Percentiles rank a stretch among this genome's conserved stretches.
These are phyloP conservation scores for Fusarium liriodendri DNA, from an alignment of 2,329 filamentous ascomycete genomes.

Conservation along the genomic window DNA sequence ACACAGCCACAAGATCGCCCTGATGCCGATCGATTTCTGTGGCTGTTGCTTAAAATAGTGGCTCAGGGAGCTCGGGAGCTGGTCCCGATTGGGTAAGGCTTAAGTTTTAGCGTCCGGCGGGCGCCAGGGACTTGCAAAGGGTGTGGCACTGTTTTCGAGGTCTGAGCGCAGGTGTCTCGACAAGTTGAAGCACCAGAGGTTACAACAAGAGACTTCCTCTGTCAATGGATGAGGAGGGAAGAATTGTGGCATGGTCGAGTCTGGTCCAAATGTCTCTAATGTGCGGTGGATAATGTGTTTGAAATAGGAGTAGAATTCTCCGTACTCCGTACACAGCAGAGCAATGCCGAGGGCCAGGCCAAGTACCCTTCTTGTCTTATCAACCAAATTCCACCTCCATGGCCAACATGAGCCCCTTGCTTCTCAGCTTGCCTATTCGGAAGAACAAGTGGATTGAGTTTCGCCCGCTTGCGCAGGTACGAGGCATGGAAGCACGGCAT, in stretches of 20 bases:
- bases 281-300: background rate
- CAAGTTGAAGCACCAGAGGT: conserved; percentile 15
- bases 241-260: background rate
- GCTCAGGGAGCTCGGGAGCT: conserved; percentile 10
- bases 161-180: conserved; percentile 10
- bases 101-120: background rate
- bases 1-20: conserved; percentile 8
- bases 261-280: background rate
- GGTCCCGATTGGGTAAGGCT: background rate
- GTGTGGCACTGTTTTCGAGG: conserved; percentile 23
- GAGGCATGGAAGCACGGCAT: conserved; percentile 19
- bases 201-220: background rate
- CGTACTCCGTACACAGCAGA: background rate
- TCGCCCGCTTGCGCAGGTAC: conserved; percentile 30
- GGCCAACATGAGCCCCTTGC: conserved; percentile 10
- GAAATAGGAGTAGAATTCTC: background rate
- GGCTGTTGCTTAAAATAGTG: conserved; percentile 21
- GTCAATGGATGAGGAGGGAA: conserved; percentile 3
- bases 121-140: conserved; percentile 23
- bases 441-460: conserved; percentile 11
- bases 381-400: background rate
- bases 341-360: background rate
- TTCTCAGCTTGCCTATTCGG: background rate
- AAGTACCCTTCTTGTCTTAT: background rate
- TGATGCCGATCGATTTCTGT: conserved; percentile 4